These are phyloP conservation scores for Chaetomiaceae sp. DNA, from an alignment of 2,329 filamentous ascomycete genomes.

Conservation along the genomic window DNA sequence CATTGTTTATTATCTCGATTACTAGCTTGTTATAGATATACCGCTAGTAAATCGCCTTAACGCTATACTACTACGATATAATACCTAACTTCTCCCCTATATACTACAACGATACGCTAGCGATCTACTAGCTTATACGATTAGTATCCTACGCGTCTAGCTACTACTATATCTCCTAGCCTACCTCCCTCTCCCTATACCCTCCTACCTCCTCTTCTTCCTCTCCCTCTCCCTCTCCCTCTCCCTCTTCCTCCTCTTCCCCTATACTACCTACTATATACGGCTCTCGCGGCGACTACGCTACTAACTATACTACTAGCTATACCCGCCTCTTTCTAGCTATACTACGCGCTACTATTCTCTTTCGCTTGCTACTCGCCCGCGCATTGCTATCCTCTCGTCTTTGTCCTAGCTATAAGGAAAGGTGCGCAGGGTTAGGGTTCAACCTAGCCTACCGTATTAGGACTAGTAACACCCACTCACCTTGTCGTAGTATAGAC, in stretches of 20 bases:
- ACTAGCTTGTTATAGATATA: slow-evolving; percentile 6
- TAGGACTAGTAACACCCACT: too few species aligned
- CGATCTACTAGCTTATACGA: slow-evolving; percentile 7
- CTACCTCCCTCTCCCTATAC: background rate
- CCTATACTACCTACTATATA: background rate
- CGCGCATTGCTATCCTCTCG: too few species aligned
- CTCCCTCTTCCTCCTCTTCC: background rate
- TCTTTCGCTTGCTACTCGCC: slow-evolving; percentile 3
- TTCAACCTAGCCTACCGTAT: too few species aligned
- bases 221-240: background rate
- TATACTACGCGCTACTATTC: background rate
- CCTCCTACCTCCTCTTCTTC: background rate
- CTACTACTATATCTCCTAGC: background rate
- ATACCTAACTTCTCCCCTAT: too few species aligned
- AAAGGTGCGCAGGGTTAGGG: too few species aligned
- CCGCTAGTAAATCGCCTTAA: slow-evolving; percentile 9
- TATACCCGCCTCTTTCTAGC: background rate
- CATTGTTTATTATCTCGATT: background rate
- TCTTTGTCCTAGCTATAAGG: too few species aligned
- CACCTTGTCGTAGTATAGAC: too few species aligned
- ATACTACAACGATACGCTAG: background rate
- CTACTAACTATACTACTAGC: too few species aligned
- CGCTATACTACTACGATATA: slow-evolving; percentile 4
- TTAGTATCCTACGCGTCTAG: slow-evolving; percentile 8
- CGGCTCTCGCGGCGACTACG: too few species aligned